Base-by-base conservation (phyloP, 305 asterid genomes). In the Fraxinus angustifolia region DNA sequence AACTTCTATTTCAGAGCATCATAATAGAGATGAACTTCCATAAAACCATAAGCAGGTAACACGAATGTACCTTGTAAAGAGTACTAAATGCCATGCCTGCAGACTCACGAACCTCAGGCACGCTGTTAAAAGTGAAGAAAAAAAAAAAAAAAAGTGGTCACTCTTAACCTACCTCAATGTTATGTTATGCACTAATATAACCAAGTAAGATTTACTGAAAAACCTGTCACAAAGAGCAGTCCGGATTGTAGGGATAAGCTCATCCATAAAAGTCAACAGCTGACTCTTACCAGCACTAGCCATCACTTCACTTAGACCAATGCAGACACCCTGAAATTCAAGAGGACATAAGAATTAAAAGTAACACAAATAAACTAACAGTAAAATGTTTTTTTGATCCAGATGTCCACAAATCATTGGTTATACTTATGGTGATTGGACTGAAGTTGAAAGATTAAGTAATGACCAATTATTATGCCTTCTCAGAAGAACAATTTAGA, bases 231-330 rank as follows among this genome's bases (percentile, higher is more conserved):
- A 96, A 82, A 96, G 99, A 76, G 99, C 99, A 62, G 91, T 92
- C 67, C 99, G 96, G 84, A 96, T 96, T 21, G 99, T 90, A 60
- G 97, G 98, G 81, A 96, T 96, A 82, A 96, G 98, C 79, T 89
- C 90, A 81, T 90, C 96, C 97, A 96, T 91, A 89, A 90, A 96
- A 85, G 88, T 90, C 87, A 96, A 86, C 77, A 96, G 88, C 91
- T 96, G 99, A 84, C 92, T 94, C 90, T 90, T 96, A 81, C 97
- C 99, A 75, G 99, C 98, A 83, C 94, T 90, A 77, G 92, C 97
- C 99, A 96, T 96, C 88, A 96, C 99, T 88, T 96, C 99, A 85
- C 98, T 91, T 79, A 96, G 90, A 83, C 99, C 99, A 88, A 91
- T 92, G 88, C 99, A 96, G 70, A 93, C 99, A 89, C 99, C 99